Evolutionary conservation across 2,329 filamentous ascomycete species (phyloP).

Genomic region (Zarea fungicola): DNA sequence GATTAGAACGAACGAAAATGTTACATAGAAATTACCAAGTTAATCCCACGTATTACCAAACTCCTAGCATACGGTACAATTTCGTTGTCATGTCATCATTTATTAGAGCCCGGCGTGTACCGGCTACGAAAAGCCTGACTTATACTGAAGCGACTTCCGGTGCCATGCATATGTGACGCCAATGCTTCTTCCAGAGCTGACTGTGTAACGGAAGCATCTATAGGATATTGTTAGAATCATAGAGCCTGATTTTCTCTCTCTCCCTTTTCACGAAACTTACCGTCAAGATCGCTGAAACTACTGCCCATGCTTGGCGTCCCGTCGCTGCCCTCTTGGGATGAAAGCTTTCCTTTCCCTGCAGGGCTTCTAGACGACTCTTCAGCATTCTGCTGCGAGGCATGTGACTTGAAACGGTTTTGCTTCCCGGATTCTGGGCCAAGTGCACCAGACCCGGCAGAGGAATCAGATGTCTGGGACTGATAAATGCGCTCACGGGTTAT

Average conservation of each 20-base stretch:
- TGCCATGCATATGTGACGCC: constrained; percentile 46
- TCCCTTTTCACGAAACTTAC: too few species aligned
- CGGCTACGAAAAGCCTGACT: constrained; percentile 61
- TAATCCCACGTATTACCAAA: constrained; percentile 5
- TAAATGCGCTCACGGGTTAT: constrained; percentile 32
- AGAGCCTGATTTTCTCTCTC: too few species aligned
- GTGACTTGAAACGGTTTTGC: constrained; percentile 35
- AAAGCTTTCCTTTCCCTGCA: constrained; percentile 41
- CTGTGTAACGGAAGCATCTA: constrained; percentile 75
- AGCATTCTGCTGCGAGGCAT: constrained; percentile 53
- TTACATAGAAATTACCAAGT: constrained; percentile 6
- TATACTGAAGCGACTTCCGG: constrained; percentile 56
- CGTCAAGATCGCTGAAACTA: constrained; percentile 81
- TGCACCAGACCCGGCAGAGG: constrained; percentile 51
- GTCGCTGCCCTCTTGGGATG: constrained; percentile 60
- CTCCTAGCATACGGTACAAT: background rate
- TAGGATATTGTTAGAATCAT: constrained; percentile 11
- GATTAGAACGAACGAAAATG: background rate
- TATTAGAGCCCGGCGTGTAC: constrained; percentile 40
- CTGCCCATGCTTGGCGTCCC: constrained; percentile 77
- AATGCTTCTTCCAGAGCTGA: constrained; percentile 75
- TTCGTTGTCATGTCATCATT: constrained; percentile 15
- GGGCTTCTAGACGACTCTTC: constrained; percentile 55
- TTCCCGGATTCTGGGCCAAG: constrained; percentile 26
- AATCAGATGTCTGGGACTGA: constrained; percentile 56